phyloP scores from a whole-genome alignment of 805 yeast genomes.

The Ogataea paraovalis region DNA sequence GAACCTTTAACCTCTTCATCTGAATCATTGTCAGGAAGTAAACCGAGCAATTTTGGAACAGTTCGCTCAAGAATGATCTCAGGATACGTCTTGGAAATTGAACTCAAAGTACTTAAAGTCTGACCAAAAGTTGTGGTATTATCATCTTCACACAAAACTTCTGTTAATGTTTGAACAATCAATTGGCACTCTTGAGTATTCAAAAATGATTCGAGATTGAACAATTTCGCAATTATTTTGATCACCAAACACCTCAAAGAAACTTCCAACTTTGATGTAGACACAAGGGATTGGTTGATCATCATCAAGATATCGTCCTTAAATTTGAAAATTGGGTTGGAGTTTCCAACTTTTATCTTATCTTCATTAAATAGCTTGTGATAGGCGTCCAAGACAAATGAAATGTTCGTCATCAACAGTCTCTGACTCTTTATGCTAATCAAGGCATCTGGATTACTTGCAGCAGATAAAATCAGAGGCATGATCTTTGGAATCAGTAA shows the following conservation, averaged over 20 bases:
- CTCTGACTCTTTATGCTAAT: constrained; percentile 56
- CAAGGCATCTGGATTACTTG: constrained; percentile 20
- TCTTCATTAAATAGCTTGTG: constrained; percentile 36
- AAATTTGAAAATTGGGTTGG: constrained; percentile 39
- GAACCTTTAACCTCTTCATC: constrained; percentile 2
- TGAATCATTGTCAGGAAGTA: constrained; percentile 40
- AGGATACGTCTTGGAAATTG: constrained; percentile 36
- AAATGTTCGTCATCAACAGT: constrained; percentile 53
- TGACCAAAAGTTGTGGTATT: constrained; percentile 51
- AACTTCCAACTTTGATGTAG: constrained; percentile 64
- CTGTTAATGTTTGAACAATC: constrained; percentile 62
- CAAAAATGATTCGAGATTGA: constrained; percentile 47
- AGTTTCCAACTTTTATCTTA: constrained; percentile 6
- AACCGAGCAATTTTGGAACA: constrained; percentile 46
- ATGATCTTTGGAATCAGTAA: constrained; percentile 43
- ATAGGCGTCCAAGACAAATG: constrained; percentile 53
- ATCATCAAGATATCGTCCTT: constrained; percentile 68
- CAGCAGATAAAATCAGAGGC: constrained; percentile 36
- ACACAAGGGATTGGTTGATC: constrained; percentile 64
- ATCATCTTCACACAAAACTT: constrained; percentile 49
- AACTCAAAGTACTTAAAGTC: constrained; percentile 51
- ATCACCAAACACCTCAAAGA: constrained; percentile 65
- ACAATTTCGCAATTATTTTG: constrained; percentile 56
- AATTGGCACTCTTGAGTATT: constrained; percentile 52
- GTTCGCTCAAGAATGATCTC: constrained; percentile 46